Base-by-base conservation (phyloP, 495 filamentous ascomycete species). In the Neurospora sublineolata region DNA sequence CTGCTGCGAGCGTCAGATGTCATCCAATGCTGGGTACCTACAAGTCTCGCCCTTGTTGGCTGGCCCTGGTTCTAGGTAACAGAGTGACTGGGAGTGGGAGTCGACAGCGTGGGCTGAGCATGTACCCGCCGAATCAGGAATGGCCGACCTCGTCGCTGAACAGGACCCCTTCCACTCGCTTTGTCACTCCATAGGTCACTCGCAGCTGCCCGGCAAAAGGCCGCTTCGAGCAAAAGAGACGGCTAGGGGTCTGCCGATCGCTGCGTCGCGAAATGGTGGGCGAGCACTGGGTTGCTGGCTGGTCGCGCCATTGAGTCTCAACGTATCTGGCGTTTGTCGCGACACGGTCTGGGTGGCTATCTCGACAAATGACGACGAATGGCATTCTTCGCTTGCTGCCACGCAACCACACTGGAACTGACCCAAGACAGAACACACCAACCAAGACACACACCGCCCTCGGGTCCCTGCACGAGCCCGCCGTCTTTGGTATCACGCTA, bases 311-410 rank as follows among this genome's bases (percentile, higher is more conserved):
- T n/a, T 11, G 14, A 2, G 14, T 3, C 4, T 67, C 72, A 73
- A 70, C 70, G 78, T 77, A 74, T 37, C 16, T 52, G 27, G 1
- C 1, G 16, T 40, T 18, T 18, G 16, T 69, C 16, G 6, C 23
- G 46, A 38, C 78, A 79, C 78, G 72, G 77, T 74, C 39, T 12
- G 9, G 52, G 44, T 72, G 68, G 33, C 70, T 40, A n/a, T 67
- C 38, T 20, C 41, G 41, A n/a, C 37, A 70, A 39, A 77, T 77
- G 77, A 76, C 71, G 73, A 74, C 77, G 75, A 79, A 78, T 79
- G 75, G 75, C 68, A 69, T 73, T 70, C 68, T 67, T 69, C 52
- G 38, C 52, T 68, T 36, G 70, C 74, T 72, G 73, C 73, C 76
- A 75, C 73, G 73, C 72, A 75, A 71, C 69, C 38, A 67, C 23